Percentiles rank a stretch among this genome's conserved stretches.
phyloP scores from a whole-genome alignment of 2,329 filamentous ascomycete species.

The Aspergillus udagawae region DNA sequence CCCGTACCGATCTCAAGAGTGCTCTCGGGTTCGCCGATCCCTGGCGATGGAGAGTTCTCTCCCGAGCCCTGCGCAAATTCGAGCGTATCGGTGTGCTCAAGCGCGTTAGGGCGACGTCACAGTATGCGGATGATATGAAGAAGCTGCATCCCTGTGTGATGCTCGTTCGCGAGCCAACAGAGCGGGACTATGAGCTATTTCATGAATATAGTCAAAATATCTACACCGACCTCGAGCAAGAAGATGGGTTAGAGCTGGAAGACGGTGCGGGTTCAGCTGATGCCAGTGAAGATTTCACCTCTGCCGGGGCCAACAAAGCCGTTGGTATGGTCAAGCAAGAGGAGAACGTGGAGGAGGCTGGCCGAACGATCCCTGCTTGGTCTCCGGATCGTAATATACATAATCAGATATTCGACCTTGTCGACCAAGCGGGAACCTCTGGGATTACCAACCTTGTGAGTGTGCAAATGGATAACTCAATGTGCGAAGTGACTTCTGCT shows the following conservation, averaged over 20 bases:
- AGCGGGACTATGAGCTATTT: conserved; percentile 39
- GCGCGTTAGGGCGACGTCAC: conserved; percentile 40
- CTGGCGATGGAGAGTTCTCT: conserved; percentile 41
- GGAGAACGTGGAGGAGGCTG: conserved; percentile 25
- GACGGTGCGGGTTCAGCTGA: conserved; percentile 32
- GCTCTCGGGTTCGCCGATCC: conserved; percentile 39
- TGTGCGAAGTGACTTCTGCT: background rate
- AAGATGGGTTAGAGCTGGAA: conserved; percentile 29
- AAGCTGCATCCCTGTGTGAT: conserved; percentile 41
- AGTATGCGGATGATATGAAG: conserved; percentile 34
- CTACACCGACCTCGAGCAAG: conserved; percentile 23
- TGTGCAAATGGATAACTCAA: background rate
- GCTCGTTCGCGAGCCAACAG: conserved; percentile 39
- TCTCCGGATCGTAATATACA: conserved; percentile 49
- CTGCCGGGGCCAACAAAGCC: conserved; percentile 5
- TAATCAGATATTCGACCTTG: conserved; percentile 51
- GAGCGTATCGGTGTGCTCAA: conserved; percentile 45
- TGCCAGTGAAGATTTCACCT: conserved; percentile 3
- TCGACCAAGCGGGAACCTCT: conserved; percentile 43
- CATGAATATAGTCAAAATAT: conserved; percentile 31
- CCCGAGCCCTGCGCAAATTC: conserved; percentile 41
- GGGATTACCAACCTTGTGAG: conserved; percentile 49
- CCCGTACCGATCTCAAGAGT: conserved; percentile 50
- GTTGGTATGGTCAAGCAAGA: conserved; percentile 18
- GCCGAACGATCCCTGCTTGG: conserved; percentile 50